Percentiles rank a stretch among this genome's conserved stretches.
phyloP scores from a whole-genome alignment of 257 asterid genomes.

The Gynochthodes officinalis region DNA sequence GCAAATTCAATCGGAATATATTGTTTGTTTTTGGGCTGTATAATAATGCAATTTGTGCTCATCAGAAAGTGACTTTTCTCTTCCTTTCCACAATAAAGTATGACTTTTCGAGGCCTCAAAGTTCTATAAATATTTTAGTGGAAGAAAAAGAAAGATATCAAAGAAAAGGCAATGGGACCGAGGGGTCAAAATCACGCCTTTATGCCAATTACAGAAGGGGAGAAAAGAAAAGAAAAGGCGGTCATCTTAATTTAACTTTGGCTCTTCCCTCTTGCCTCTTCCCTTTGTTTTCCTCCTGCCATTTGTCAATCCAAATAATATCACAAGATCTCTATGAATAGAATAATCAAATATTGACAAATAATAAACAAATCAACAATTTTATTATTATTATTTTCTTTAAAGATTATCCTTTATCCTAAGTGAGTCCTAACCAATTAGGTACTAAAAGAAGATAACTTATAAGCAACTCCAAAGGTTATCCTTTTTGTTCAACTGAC shows the following conservation, averaged over 20 bases:
- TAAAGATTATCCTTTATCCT: not conserved
- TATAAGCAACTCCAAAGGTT: too few species aligned
- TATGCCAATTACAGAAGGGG: constrained; percentile 16
- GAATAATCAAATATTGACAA: constrained; percentile 13
- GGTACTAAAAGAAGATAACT: too few species aligned
- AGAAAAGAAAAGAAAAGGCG: not conserved
- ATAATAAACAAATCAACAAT: too few species aligned
- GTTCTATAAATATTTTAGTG: not conserved
- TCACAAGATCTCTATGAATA: not conserved
- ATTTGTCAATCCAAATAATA: constrained; percentile 7
- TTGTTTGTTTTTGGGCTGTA: not conserved
- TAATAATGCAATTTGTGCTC: not conserved
- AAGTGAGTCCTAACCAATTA: too few species aligned
- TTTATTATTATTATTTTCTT: too few species aligned
- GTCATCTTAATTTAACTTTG: not conserved
- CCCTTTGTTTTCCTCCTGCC: not conserved
- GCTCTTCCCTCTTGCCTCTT: not conserved
- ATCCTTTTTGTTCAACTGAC: too few species aligned
- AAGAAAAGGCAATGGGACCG: constrained; percentile 10
- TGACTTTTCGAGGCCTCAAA: not conserved
- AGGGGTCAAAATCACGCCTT: constrained; percentile 21
- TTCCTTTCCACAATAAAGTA: not conserved
- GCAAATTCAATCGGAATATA: not conserved
- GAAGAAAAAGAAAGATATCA: not conserved
- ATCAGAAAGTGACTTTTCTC: constrained; percentile 4